Evolutionary conservation across 306 rosid genomes (phyloP), one percentile per base, ranked within the genome.

Genomic region (Rosa multiflora): DNA sequence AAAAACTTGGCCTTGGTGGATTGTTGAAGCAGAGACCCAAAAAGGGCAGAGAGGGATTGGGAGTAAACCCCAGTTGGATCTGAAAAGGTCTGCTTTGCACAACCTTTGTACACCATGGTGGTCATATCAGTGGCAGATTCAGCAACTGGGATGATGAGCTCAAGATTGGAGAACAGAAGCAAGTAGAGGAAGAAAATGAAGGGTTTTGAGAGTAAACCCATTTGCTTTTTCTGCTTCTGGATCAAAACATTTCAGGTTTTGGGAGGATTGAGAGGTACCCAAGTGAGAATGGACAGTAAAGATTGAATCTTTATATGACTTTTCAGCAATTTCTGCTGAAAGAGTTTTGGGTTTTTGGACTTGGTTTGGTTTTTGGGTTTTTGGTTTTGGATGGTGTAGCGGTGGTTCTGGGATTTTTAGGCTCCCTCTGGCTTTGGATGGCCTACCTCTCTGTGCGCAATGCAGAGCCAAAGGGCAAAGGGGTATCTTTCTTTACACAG

Each of bases 41-140:
- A 90, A 2, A 96, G 93, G 9, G 97, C 70, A 14, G 99, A 91
- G 40, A 96, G 96, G 6, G 96, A 51, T 69, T 96, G 99, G 1
- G 96, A 88, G 91, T 93, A 95, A 0, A 84, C 87, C 52, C 99
- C 91, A 56, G 84, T 79, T 86, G 97, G 99, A 90, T 96, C 98
- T 82, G 97, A 73, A 70, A 93, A 88, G 0, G 91, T 58, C 42
- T 93, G 91, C 79, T 93, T 93, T 7, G 99, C 90, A 70, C 99
- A 96, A 13, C 99, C 99, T 74, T 91, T 96, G 89, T 91, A 95
- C 68, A 95, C 92, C 21, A 95, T 66, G 51, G 93, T 48, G 18
- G 96, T 87, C 87, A 79, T 81, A 68, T 88, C 98, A 35, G 94
- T n/a, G 18, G 87, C 88, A 74, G 97, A 89, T 77, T 86, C 80